A percentile compares a stretch with the other conserved stretches of the same genome.
Conservation (phyloP, 2,329 filamentous ascomycete species). For the Leptographium wingfieldii region DNA sequence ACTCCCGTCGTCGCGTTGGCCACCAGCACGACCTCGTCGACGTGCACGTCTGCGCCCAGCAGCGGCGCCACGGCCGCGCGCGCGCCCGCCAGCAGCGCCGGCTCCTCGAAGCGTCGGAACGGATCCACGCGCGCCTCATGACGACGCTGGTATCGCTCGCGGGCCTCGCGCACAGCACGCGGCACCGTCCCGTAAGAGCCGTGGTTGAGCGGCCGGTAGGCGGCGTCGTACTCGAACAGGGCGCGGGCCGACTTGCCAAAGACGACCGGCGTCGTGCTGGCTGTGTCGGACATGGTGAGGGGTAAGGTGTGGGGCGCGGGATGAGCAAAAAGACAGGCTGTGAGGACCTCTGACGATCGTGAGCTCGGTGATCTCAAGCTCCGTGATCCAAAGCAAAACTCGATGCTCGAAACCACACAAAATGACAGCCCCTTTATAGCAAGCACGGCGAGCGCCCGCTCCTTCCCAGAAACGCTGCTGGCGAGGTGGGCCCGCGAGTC, state of each 20-base stretch:
- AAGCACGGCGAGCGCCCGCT: too few relatives aligned
- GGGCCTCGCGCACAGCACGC: conserved; percentile 34
- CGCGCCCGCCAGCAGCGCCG: conserved; percentile 39
- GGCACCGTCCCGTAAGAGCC: conserved; percentile 61
- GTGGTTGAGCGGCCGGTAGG: conserved; percentile 22
- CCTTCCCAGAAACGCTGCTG: too few relatives aligned
- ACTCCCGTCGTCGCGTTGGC: conserved; percentile 59
- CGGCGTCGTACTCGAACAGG: conserved; percentile 18
- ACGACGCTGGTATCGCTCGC: conserved; percentile 39
- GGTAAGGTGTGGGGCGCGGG: too few relatives aligned
- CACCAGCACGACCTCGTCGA: conserved; percentile 51
- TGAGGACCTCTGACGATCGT: too few relatives aligned
- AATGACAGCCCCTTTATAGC: too few relatives aligned
- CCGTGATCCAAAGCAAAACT: too few relatives aligned
- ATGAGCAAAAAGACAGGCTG: too few relatives aligned
- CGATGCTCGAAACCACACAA: too few relatives aligned
- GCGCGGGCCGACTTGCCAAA: conserved; percentile 17
- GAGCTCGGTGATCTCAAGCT: too few relatives aligned
- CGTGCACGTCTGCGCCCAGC: conserved; percentile 33
- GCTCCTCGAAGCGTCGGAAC: conserved; percentile 51
- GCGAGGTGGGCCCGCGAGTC: too few relatives aligned
- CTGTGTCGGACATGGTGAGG: not conserved
- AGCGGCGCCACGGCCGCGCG: conserved; percentile 47
- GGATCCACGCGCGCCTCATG: conserved; percentile 50
- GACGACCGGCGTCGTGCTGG: not conserved